Percentiles rank a stretch among this genome's conserved stretches.
These are phyloP conservation scores for Rhododendron williamsianum DNA, from an alignment of 148 eudicot genomes.

Conservation along the genomic window DNA sequence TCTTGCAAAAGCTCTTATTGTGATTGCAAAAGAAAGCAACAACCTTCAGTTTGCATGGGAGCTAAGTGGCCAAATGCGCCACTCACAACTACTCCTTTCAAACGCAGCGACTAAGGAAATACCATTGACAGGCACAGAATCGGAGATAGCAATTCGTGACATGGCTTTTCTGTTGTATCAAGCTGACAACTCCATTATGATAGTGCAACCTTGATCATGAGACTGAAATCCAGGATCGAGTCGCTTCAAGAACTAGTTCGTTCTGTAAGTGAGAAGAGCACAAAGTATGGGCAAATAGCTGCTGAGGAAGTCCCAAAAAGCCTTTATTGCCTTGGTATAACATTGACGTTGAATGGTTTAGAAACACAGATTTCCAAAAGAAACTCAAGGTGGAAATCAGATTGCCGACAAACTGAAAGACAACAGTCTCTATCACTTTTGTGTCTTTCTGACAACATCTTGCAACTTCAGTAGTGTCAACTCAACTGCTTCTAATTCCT, in stretches of 20 bases:
- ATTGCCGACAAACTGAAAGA: constrained; percentile 45
- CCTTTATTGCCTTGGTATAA: constrained; percentile 79
- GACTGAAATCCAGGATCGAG: constrained; percentile 74
- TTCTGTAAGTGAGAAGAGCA: constrained; percentile 59
- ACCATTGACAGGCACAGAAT: constrained; percentile 57
- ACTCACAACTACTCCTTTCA: constrained; percentile 69
- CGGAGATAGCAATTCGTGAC: constrained; percentile 63
- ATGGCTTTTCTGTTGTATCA: constrained; percentile 76
- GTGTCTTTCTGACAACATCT: constrained; percentile 80
- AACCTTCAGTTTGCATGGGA: constrained; percentile 86
- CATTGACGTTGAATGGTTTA: constrained; percentile 71
- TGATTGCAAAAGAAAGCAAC: constrained; percentile 83
- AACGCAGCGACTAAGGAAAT: constrained; percentile 61
- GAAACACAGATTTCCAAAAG: constrained; percentile 29
- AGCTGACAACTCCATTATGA: constrained; percentile 77
- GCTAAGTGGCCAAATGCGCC: constrained; percentile 73
- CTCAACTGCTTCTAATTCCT: constrained; percentile 63
- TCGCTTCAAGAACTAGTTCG: constrained; percentile 70
- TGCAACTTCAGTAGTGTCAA: constrained; percentile 84
- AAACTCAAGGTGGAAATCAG: constrained; percentile 28
- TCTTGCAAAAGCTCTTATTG: constrained; percentile 50
- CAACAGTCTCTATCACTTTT: constrained; percentile 58
- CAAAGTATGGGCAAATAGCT: constrained; percentile 72
- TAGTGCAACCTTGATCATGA: constrained; percentile 79
- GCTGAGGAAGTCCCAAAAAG: constrained; percentile 90